Percentiles rank a stretch among this genome's conserved stretches.
Conservation (phyloP, 495 filamentous ascomycete species). For the Immersiella caudata region DNA sequence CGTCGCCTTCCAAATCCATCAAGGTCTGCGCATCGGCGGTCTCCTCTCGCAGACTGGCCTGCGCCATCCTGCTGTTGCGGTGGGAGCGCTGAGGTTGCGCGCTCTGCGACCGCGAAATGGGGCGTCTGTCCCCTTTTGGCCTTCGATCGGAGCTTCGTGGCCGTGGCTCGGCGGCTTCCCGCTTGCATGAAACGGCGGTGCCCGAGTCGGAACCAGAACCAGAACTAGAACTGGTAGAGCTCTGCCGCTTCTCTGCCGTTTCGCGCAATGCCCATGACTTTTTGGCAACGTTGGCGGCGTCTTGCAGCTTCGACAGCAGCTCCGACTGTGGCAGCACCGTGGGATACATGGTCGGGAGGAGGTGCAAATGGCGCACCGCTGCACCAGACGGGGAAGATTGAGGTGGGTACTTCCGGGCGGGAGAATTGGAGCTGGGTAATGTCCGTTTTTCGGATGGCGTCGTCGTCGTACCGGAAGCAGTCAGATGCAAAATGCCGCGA, state of each 20-base stretch:
- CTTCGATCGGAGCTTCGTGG: background rate
- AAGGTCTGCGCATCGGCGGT: background rate
- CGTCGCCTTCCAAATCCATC: background rate
- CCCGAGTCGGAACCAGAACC: background rate
- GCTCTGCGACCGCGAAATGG: background rate
- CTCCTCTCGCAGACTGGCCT: background rate
- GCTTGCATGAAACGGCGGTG: background rate
- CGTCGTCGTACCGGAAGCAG: background rate
- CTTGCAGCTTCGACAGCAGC: background rate
- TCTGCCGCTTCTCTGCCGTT: background rate
- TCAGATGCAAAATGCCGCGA: background rate
- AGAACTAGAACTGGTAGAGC: background rate
- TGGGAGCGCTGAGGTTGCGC: background rate
- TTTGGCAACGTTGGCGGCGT: background rate
- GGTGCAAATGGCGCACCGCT: background rate
- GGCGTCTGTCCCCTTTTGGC: background rate
- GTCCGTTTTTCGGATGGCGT: background rate
- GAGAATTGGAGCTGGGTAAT: background rate
- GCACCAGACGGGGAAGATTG: background rate
- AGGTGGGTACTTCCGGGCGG: no score
- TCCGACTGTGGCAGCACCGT: constrained; percentile 3
- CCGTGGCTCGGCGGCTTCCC: background rate
- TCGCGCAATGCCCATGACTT: background rate
- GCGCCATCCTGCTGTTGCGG: background rate
- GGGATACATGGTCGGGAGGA: constrained; percentile 7